Evolutionary conservation across 441 rosid species (phyloP), one percentile per base, ranked within the genome.

Genomic region (Melastoma candidum): DNA sequence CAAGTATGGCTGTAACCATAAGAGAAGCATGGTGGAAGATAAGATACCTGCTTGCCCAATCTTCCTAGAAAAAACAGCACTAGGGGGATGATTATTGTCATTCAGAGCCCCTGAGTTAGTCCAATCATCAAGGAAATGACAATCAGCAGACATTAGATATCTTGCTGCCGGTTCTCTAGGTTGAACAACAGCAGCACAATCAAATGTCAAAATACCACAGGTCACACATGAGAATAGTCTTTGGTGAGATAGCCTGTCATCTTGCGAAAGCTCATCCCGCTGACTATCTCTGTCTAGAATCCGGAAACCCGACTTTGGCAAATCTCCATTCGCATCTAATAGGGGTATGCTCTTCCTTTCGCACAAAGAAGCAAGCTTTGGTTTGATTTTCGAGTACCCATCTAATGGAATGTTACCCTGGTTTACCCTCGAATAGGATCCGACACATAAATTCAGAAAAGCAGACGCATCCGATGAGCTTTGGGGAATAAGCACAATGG

Each of bases 81-180:
- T 64, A 27, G 68, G 53, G 54, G 58, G 59, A 52, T 58, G 53
- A 46, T 53, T 57, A 41, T 66, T 60, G 39, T 63, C 71, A 56
- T 55, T 63, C 46, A 72, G 67, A 51, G 64, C 68, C 58, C 80
- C 85, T 56, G 95, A 77, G 65, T 78, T 77, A 54, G 70, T 69
- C 97, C 97, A 77, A 71, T 94, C 95, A 63, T 82, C 84, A 55
- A 94, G 81, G 75, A 82, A 83, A 69, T 89, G 85, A 71, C 95
- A 85, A 74, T 90, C 97, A 47, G 95, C 92, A 47, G 99, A 79
- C 88, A 78, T 82, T 61, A 94, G 87, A 65, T 82, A 84, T 70
- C 85, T 74, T 44, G 95, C 85, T 10, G 96, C 83, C 57, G 81
- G 75, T 74, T 87, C 95, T 51, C 68, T 83, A 17, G 99, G 99